phyloP scores from a whole-genome alignment of 257 asterid species.

The Handroanthus guayacan region DNA sequence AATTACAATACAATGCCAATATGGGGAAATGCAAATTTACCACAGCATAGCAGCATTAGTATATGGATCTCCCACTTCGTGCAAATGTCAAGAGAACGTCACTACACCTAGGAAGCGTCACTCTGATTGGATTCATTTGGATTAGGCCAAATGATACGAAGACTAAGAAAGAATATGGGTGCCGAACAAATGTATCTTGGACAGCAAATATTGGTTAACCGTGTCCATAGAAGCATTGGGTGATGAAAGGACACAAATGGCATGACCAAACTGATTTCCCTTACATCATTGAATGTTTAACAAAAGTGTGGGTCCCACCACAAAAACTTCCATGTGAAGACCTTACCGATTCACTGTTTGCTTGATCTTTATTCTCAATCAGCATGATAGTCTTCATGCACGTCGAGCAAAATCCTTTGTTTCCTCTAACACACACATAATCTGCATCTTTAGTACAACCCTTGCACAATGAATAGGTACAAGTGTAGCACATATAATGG shows the following conservation, averaged over 20 bases:
- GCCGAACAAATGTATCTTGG: background rate
- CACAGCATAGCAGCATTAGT: background rate
- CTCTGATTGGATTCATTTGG: background rate
- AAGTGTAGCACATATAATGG: conserved; percentile 85
- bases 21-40: conserved; percentile 27
- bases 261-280: background rate
- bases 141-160: conserved; percentile 9
- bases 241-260: background rate
- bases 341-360: conserved; percentile 70
- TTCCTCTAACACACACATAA: conserved; percentile 72
- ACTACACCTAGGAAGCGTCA: conserved; percentile 8
- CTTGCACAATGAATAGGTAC: conserved; percentile 96
- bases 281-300: conserved; percentile 8
- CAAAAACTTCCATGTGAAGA: conserved; percentile 27
- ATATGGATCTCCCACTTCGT: background rate
- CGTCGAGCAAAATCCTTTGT: conserved; percentile 87
- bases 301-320: conserved; percentile 29
- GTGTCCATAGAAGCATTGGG: conserved; percentile 1
- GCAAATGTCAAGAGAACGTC: conserved; percentile 4
- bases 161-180: background rate
- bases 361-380: conserved; percentile 81
- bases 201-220: background rate
- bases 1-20: background rate
- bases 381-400: conserved; percentile 93
- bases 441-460: conserved; percentile 76